These are phyloP conservation scores for Nothopassalora personata DNA, from an alignment of 2,329 filamentous ascomycete species.

Conservation along the genomic window DNA sequence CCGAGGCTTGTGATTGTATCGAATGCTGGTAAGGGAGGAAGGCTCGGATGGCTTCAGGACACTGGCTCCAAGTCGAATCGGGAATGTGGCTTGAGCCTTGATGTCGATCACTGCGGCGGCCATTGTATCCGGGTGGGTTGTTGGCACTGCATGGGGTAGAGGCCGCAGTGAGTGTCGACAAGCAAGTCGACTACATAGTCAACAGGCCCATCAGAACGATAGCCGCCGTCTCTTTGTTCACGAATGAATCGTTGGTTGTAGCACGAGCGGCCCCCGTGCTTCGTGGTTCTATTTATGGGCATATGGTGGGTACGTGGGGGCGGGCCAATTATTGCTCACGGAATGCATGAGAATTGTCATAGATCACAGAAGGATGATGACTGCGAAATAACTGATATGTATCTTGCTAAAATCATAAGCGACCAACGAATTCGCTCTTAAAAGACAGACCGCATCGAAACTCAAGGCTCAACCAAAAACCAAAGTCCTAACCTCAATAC, in stretches of 20 bases:
- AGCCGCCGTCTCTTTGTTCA: not conserved
- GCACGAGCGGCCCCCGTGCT: not conserved
- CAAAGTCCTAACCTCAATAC: conserved; percentile 81
- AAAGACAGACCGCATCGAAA: not conserved
- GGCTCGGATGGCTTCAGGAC: conserved; percentile 16
- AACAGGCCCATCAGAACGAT: not conserved
- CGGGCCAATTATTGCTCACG: no score
- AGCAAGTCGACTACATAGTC: conserved; percentile 1
- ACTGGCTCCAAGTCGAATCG: conserved; percentile 29
- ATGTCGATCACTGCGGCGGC: conserved; percentile 27
- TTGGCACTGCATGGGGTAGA: not conserved
- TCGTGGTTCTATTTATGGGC: conserved; percentile 1
- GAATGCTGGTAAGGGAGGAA: conserved; percentile 21
- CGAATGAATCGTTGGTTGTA: not conserved
- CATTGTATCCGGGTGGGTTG: conserved; percentile 7
- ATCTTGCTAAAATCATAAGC: not conserved
- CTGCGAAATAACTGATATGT: not conserved
- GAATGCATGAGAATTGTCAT: no score
- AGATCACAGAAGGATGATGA: no score
- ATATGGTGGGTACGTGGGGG: not conserved
- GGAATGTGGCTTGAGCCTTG: conserved; percentile 22
- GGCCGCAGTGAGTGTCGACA: not conserved
- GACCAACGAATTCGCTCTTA: not conserved
- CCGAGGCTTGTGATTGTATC: conserved; percentile 44
- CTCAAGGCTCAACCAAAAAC: conserved; percentile 54